Evolutionary conservation across 2,329 filamentous ascomycete species (phyloP).

Genomic region (Aspergillus sp.): DNA sequence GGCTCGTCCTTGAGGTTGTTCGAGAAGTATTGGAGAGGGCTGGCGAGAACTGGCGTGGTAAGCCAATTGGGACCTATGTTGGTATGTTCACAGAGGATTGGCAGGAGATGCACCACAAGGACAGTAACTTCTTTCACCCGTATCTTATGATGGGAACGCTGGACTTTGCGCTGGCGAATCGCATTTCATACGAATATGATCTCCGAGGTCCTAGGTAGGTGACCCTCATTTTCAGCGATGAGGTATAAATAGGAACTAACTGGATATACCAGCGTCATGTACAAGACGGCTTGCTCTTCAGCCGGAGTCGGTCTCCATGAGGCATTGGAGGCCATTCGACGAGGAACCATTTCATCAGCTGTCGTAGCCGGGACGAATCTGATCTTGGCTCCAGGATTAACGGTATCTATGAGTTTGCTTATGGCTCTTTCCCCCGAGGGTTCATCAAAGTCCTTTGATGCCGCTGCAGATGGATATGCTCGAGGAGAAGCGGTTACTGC

Average conservation of each 20-base stretch:
- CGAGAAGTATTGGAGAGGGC: slow-evolving; percentile 32
- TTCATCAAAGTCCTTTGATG: slow-evolving; percentile 25
- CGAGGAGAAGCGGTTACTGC: slow-evolving; percentile 31
- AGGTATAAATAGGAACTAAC: too few relatives aligned
- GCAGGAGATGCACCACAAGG: slow-evolving; percentile 15
- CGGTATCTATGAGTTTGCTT: slow-evolving; percentile 27
- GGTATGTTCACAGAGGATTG: slow-evolving; percentile 26
- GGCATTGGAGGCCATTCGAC: slow-evolving; percentile 22
- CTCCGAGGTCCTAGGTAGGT: slow-evolving; percentile 1
- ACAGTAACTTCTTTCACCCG: slow-evolving; percentile 12
- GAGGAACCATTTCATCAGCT: slow-evolving; percentile 16
- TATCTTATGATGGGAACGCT: slow-evolving; percentile 9
- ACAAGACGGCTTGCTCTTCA: slow-evolving; percentile 41
- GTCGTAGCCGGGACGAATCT: slow-evolving; percentile 36
- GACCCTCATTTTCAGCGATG: too few relatives aligned
- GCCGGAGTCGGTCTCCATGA: slow-evolving; percentile 31
- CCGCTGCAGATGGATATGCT: slow-evolving; percentile 29
- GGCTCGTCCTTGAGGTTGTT: slow-evolving; percentile 30
- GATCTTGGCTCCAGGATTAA: slow-evolving; percentile 28
- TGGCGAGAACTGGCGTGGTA: slow-evolving; percentile 28
- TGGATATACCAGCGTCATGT: slow-evolving; percentile 19
- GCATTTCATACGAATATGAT: slow-evolving; percentile 13
- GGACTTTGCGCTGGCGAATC: slow-evolving; percentile 12
- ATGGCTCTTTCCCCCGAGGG: slow-evolving; percentile 34
- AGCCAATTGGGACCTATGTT: slow-evolving; percentile 28